Percentiles rank a stretch among this genome's conserved stretches.
phyloP scores from a whole-genome alignment of 495 filamentous ascomycete species.

The Trichoderma parareesei region DNA sequence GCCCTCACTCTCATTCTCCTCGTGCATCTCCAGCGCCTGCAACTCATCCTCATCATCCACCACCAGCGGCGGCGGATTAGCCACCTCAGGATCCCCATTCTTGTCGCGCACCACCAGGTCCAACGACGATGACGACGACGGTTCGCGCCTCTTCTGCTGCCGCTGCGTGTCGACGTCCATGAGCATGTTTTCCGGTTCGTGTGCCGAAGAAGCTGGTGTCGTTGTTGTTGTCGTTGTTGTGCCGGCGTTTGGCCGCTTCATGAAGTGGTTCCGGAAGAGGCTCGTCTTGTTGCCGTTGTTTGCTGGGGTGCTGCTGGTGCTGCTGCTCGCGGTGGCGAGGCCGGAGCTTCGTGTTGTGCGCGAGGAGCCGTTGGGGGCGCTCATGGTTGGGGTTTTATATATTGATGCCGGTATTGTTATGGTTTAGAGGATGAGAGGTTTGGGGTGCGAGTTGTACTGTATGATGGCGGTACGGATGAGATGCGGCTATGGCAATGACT shows the following conservation, averaged over 20 bases:
- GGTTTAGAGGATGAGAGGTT: no score
- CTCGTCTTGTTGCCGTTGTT: slow-evolving; percentile 51
- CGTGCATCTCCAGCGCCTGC: slow-evolving; percentile 32
- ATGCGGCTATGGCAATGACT: no score
- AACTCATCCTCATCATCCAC: slow-evolving; percentile 47
- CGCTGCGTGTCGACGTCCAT: slow-evolving; percentile 25
- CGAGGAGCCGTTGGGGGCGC: background rate
- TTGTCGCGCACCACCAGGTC: slow-evolving; percentile 72
- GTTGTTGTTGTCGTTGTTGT: no score
- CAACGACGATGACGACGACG: slow-evolving; percentile 19
- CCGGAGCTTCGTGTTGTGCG: background rate
- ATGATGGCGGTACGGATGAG: no score
- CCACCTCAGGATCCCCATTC: slow-evolving; percentile 67
- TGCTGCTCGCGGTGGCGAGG: background rate
- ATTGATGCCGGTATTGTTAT: no score
- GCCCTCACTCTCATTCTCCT: slow-evolving; percentile 34
- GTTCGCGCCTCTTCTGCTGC: slow-evolving; percentile 25
- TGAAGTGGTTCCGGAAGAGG: slow-evolving; percentile 64
- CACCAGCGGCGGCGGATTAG: slow-evolving; percentile 50
- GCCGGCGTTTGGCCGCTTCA: slow-evolving; percentile 53
- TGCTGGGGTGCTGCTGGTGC: background rate
- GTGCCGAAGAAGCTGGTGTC: slow-evolving; percentile 18
- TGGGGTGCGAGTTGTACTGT: no score
- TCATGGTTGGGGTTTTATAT: background rate
- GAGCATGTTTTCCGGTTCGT: slow-evolving; percentile 27